Conservation (phyloP, 2,329 filamentous ascomycete species). For the Colletotrichum noveboracense region DNA sequence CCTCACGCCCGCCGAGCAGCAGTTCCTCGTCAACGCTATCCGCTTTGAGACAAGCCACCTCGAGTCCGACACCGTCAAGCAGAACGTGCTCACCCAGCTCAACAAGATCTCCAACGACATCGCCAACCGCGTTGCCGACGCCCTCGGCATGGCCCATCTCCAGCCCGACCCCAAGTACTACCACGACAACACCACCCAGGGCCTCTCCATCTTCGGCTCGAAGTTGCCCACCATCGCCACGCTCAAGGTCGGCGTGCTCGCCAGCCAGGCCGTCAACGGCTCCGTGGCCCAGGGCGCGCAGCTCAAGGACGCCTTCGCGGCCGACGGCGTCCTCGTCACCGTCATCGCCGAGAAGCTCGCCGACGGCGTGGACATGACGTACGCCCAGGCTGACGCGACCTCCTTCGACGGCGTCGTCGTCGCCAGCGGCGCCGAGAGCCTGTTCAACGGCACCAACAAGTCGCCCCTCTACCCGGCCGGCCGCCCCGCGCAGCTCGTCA, state of each 20-base stretch:
- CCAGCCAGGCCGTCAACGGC: conserved; percentile 43
- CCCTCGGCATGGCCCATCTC: conserved; percentile 64
- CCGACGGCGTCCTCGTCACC: conserved; percentile 58
- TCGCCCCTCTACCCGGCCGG: conserved; percentile 68
- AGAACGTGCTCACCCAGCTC: conserved; percentile 71
- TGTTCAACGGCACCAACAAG: conserved; percentile 50
- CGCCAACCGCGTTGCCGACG: conserved; percentile 66
- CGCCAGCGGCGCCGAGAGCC: conserved; percentile 53
- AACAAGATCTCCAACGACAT: conserved; percentile 73
- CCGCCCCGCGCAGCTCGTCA: conserved; percentile 67
- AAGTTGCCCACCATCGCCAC: conserved; percentile 66
- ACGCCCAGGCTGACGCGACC: conserved; percentile 67
- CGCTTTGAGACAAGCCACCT: conserved; percentile 73
- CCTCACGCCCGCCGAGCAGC: conserved; percentile 67
- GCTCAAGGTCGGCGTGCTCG: conserved; percentile 68
- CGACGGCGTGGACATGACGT: conserved; percentile 64
- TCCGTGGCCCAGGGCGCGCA: conserved; percentile 53
- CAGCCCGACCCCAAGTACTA: conserved; percentile 68
- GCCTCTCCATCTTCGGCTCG: conserved; percentile 63
- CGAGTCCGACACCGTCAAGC: conserved; percentile 60
- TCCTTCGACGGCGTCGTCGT: conserved; percentile 69
- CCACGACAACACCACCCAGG: conserved; percentile 69
- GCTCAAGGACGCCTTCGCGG: conserved; percentile 54
- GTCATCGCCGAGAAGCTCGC: conserved; percentile 66
- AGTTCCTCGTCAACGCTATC: conserved; percentile 75